Percentiles rank a stretch among this genome's conserved stretches.
Evolutionary conservation across 2,329 filamentous ascomycete species (phyloP).

Genomic region (Westerdykella sp.): DNA sequence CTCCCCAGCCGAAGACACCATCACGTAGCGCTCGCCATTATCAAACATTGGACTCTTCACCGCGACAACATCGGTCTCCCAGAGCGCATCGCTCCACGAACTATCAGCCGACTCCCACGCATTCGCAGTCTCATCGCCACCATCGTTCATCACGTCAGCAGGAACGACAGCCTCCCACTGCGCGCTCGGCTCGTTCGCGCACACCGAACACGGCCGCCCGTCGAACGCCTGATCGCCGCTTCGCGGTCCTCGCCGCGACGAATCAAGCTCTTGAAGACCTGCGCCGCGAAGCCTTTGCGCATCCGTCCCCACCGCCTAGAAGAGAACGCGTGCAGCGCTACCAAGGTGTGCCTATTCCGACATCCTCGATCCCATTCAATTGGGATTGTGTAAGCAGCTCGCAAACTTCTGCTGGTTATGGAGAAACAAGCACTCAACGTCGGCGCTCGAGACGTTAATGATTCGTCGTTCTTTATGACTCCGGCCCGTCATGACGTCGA

Average conservation of each 20-base stretch:
- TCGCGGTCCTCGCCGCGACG: slow-evolving; percentile 34
- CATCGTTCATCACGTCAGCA: slow-evolving; percentile 21
- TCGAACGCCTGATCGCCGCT: slow-evolving; percentile 33
- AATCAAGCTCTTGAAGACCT: slow-evolving; percentile 33
- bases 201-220: slow-evolving; percentile 31
- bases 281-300: slow-evolving; percentile 31
- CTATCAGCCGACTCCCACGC: slow-evolving; percentile 8
- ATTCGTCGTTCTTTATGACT: too few relatives aligned
- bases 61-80: slow-evolving; percentile 24
- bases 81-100: slow-evolving; percentile 17
- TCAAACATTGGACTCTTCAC: slow-evolving; percentile 23
- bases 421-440: too few relatives aligned
- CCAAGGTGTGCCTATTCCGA: slow-evolving; percentile 26
- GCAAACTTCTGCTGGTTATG: slow-evolving; percentile 16
- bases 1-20: slow-evolving; percentile 27
- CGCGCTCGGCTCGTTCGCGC: slow-evolving; percentile 23
- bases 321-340: slow-evolving; percentile 28
- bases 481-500: too few relatives aligned
- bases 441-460: too few relatives aligned
- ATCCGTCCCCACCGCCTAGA: slow-evolving; percentile 29
- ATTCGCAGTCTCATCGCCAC: slow-evolving; percentile 16
- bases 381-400: slow-evolving; percentile 35
- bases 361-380: slow-evolving; percentile 29
- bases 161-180: slow-evolving; percentile 9
- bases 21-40: slow-evolving; percentile 16